These are phyloP conservation scores for Antrodiella citrinella DNA, from an alignment of 768 basidiomycete genomes.

Conservation along the genomic window DNA sequence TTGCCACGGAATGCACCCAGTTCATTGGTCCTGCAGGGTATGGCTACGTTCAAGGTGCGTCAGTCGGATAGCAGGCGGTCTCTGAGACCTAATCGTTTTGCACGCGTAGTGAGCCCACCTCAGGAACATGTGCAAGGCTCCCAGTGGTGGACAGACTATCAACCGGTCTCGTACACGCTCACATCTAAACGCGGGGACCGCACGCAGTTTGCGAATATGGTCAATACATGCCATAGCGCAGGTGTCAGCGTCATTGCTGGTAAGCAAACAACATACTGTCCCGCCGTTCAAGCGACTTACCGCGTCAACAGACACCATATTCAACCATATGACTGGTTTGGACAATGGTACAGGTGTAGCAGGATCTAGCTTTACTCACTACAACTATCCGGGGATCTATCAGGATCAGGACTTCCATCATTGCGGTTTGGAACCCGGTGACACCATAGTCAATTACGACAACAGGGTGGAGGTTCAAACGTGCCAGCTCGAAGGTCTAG, in stretches of 20 bases:
- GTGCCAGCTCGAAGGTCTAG: conserved; percentile 29
- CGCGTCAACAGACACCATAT: conserved; percentile 37
- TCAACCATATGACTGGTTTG: conserved; percentile 57
- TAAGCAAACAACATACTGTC: conserved; percentile 6
- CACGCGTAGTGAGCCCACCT: conserved; percentile 35
- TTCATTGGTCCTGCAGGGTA: conserved; percentile 66
- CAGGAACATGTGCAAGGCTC: conserved; percentile 49
- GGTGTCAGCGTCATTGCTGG: conserved; percentile 34
- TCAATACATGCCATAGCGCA: conserved; percentile 28
- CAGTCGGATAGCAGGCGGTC: neutral
- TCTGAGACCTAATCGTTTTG: neutral
- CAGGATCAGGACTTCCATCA: conserved; percentile 46
- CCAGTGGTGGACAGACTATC: conserved; percentile 75
- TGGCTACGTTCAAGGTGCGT: conserved; percentile 57
- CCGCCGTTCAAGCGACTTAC: too few species aligned
- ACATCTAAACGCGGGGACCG: conserved; percentile 60
- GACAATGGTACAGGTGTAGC: conserved; percentile 41
- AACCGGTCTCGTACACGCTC: conserved; percentile 55
- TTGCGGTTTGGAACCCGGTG: conserved; percentile 44
- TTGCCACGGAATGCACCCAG: conserved; percentile 54
- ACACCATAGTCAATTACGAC: conserved; percentile 48
- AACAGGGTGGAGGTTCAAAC: conserved; percentile 43
- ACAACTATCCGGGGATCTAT: conserved; percentile 27
- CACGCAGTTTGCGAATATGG: conserved; percentile 37
- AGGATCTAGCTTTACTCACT: conserved; percentile 46